Base-by-base conservation (phyloP, 805 yeast genomes). In the Yamadazyma nakazawae region DNA sequence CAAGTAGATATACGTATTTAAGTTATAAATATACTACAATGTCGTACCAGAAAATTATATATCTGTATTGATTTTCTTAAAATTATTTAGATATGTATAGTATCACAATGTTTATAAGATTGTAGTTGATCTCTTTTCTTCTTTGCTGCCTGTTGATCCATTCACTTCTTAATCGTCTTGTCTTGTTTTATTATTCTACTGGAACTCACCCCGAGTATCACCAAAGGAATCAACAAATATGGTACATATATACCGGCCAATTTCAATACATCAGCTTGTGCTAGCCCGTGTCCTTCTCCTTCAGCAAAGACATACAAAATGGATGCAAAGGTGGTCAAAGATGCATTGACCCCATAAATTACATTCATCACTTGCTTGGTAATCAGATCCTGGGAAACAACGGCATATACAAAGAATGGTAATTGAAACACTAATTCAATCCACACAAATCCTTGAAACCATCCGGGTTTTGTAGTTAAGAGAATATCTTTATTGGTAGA, bases 281-380 rank as follows among this genome's bases (percentile, higher is more conserved):
- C 49, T 41, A 82, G 61, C 0, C 78, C 80, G 32, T 68, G 52
- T 4, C 38, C 44, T 10, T 68, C 71, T 2, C 70, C 70, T 4
- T 68, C 56, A 1, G 54, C 26, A 16, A 55, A 55, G 13, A 83
- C 74, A 54, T 79, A 75, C n/a, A 74, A 60, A 52, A 86, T 64
- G 61, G 97, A 92, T 19, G 82, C 78, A 32, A 82, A 62, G 0
- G 97, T 89, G 5, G 97, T 89, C 43, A 85, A 68, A 3, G 84
- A 69, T 0, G 97, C 98, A 58, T 88, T 89, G 55, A 86, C 76
- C 2, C 92, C 96, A 63, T 94, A 92, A 43, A 58, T 48, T 51
- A 63, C 52, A 35, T 43, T 46, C 31, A 49, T 25, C 11, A 40
- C 35, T 21, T 43, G 48, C 25, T 38, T 30, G 44, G 38, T 37